Evolutionary conservation across 148 eudicot genomes (phyloP).

Genomic region (Camellia japonica): DNA sequence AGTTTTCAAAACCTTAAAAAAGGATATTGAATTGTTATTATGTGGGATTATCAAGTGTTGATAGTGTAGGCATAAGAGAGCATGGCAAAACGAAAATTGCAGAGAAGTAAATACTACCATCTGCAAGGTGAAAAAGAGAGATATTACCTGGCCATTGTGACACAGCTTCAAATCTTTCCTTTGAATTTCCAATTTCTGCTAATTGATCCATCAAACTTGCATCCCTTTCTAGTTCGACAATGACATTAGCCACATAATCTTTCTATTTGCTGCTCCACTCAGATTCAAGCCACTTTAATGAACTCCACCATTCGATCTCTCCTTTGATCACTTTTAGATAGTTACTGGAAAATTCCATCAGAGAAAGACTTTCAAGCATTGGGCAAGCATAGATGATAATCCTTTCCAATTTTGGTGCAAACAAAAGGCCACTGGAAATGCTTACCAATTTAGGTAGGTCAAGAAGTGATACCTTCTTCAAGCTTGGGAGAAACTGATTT

Average conservation of each 20-base stretch:
- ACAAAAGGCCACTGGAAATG: slow-evolving; percentile 3
- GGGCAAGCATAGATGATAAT: background rate
- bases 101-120: background rate
- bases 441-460: slow-evolving; percentile 12
- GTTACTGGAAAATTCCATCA: background rate
- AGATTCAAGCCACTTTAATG: background rate
- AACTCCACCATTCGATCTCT: no score
- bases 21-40: background rate
- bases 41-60: background rate
- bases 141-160: no score
- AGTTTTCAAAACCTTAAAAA: background rate
- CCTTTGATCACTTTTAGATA: background rate
- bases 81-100: background rate
- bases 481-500: no score
- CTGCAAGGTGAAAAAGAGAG: background rate
- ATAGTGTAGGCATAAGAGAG: background rate
- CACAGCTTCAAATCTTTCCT: no score
- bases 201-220: slow-evolving; percentile 11
- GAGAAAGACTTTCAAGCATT: slow-evolving; percentile 5
- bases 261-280: background rate
- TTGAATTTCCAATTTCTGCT: no score
- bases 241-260: background rate
- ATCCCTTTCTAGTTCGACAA: slow-evolving; percentile 1
- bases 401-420: no score
- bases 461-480: slow-evolving; percentile 15